phyloP scores from a whole-genome alignment of 208 protist genomes.

The Crithidia bombi region DNA sequence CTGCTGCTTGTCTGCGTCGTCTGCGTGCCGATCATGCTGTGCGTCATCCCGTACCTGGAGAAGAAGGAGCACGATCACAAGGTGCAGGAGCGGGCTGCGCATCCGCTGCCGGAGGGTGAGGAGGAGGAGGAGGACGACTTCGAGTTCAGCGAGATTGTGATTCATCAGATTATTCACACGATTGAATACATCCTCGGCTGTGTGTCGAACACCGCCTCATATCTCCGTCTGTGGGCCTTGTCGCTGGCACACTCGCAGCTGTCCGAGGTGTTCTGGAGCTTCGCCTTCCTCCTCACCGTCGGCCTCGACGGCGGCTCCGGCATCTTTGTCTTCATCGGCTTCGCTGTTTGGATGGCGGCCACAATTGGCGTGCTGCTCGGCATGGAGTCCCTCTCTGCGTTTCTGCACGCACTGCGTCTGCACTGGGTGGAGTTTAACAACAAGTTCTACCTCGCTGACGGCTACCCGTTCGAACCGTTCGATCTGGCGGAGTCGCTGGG shows the following conservation, averaged over 20 bases:
- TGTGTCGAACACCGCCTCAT: conserved; percentile 99
- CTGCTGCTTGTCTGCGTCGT: conserved; percentile 75
- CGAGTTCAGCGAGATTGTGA: conserved; percentile 94
- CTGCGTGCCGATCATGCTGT: conserved; percentile 86
- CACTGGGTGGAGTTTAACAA: conserved; percentile 98
- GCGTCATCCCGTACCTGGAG: conserved; percentile 82
- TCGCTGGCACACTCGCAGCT: conserved; percentile 99
- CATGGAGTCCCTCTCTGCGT: conserved; percentile 99
- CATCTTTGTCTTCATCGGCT: conserved; percentile 85
- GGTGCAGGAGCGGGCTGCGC: conserved; percentile 20
- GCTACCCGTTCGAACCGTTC: conserved; percentile 70
- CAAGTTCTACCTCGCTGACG: conserved; percentile 97
- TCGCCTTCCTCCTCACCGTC: conserved; percentile 63
- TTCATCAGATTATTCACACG: conserved; percentile 99
- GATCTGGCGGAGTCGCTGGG: conserved; percentile 81
- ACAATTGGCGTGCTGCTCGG: conserved; percentile 97
- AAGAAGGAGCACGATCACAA: conserved; percentile 52
- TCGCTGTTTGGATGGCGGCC: conserved; percentile 90
- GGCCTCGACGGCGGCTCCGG: conserved; percentile 49
- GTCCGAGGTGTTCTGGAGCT: conserved; percentile 92
- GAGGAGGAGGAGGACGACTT: conserved; percentile 64
- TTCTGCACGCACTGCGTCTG: conserved; percentile 98
- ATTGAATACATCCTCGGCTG: conserved; percentile 99
- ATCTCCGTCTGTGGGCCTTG: conserved; percentile 99
- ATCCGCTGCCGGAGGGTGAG: neutral